Percentiles rank a stretch among this genome's conserved stretches.
phyloP scores from a whole-genome alignment of 1,284 basidiomycete species.

The Fomitiporia mediterranea region DNA sequence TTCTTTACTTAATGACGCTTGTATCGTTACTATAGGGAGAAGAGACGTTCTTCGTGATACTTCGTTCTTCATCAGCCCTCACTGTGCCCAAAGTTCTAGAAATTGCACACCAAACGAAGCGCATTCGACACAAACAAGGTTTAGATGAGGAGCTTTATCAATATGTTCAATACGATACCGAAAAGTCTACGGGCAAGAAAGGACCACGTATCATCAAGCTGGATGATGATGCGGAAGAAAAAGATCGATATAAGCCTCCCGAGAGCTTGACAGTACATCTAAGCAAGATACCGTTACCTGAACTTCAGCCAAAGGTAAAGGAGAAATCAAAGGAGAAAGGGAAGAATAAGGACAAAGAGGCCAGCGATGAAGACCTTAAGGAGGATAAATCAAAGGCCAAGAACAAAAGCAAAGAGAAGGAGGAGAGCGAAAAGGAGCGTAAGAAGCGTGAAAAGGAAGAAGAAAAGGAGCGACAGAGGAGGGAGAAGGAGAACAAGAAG shows the following conservation, averaged over 20 bases:
- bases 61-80: conserved; percentile 58
- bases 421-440: conserved; percentile 14
- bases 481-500: conserved; percentile 23
- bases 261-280: conserved; percentile 64
- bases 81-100: conserved; percentile 75
- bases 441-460: conserved; percentile 20
- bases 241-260: conserved; percentile 58
- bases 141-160: conserved; percentile 66
- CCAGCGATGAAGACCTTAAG: conserved; percentile 14
- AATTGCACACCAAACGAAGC: conserved; percentile 74
- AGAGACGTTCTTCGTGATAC: conserved; percentile 71
- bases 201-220: conserved; percentile 66
- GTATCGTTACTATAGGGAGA: conserved; percentile 49
- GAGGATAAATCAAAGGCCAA: conserved; percentile 5
- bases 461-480: conserved; percentile 22
- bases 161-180: conserved; percentile 69
- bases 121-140: conserved; percentile 69
- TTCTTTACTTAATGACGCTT: background rate
- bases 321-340: conserved; percentile 3
- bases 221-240: conserved; percentile 41
- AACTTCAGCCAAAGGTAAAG: conserved; percentile 51
- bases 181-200: conserved; percentile 36
- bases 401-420: conserved; percentile 7
- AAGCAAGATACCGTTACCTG: conserved; percentile 80
- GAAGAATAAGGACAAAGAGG: conserved; percentile 5